Conservation (phyloP, 129 eudicot genomes). For the Heracleum sosnowskyi region DNA sequence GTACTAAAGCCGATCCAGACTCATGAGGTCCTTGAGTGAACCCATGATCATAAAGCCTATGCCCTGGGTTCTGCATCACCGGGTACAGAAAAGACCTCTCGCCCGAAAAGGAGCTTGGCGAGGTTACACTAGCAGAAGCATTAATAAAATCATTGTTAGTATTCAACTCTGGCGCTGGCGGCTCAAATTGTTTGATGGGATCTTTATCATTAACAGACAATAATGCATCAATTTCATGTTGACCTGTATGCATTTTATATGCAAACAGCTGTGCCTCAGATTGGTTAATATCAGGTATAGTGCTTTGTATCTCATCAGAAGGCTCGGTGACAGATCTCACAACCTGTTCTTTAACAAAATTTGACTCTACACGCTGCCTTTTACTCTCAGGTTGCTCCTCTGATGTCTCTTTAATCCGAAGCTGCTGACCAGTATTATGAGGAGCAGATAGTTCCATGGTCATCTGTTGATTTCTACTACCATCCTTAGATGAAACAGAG, state of each 20-base stretch:
- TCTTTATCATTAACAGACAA: slow-evolving; percentile 19
- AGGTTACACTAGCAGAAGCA: slow-evolving; percentile 14
- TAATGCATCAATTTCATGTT: slow-evolving; percentile 19
- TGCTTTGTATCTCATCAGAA: background rate
- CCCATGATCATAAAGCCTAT: background rate
- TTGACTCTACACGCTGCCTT: slow-evolving; percentile 24
- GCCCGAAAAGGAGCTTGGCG: slow-evolving; percentile 2
- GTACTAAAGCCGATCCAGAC: slow-evolving; percentile 15
- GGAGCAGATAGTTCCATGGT: slow-evolving; percentile 17
- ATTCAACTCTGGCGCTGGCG: slow-evolving; percentile 20
- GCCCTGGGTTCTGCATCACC: slow-evolving; percentile 32
- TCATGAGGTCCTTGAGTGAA: slow-evolving; percentile 19
- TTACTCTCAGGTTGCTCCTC: slow-evolving; percentile 16
- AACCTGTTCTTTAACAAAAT: slow-evolving; percentile 20
- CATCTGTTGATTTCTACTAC: slow-evolving; percentile 22
- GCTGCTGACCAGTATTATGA: background rate
- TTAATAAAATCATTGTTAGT: slow-evolving; percentile 11
- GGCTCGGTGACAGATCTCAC: slow-evolving; percentile 18
- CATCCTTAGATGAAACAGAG: slow-evolving; percentile 67
- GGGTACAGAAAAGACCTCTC: slow-evolving; percentile 21
- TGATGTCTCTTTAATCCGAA: slow-evolving; percentile 21
- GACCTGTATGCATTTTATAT: slow-evolving; percentile 20
- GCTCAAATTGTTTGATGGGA: slow-evolving; percentile 15
- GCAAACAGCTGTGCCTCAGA: background rate
- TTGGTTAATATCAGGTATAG: slow-evolving; percentile 6